These are phyloP conservation scores for Spiromastix sp. DNA, from an alignment of 2,329 filamentous ascomycete species.

Conservation along the genomic window DNA sequence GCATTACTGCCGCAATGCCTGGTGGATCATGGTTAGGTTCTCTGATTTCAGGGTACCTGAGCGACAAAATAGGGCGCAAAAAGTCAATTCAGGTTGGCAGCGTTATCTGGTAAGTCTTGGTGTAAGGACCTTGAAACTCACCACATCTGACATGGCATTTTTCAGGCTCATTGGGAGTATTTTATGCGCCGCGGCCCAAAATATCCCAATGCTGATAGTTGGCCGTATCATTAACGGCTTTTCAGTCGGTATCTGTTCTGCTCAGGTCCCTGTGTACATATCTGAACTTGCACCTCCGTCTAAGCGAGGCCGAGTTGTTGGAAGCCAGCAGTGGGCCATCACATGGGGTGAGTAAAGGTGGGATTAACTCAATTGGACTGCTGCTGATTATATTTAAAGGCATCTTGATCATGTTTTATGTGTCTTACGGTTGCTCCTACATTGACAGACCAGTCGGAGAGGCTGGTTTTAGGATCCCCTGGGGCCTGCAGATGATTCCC, in stretches of 20 bases:
- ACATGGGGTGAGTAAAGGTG: slow-evolving; percentile 26
- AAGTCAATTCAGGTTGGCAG: slow-evolving; percentile 30
- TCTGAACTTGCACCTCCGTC: slow-evolving; percentile 30
- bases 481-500: slow-evolving; percentile 54
- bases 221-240: slow-evolving; percentile 32
- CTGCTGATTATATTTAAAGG: too few species aligned
- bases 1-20: slow-evolving; percentile 60
- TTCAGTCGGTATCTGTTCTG: slow-evolving; percentile 30
- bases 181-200: slow-evolving; percentile 23
- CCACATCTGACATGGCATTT: slow-evolving; percentile 25
- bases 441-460: slow-evolving; percentile 22
- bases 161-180: slow-evolving; percentile 34
- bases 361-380: too few species aligned
- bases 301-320: slow-evolving; percentile 31
- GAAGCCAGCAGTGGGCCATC: slow-evolving; percentile 32
- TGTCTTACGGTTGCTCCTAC: slow-evolving; percentile 29
- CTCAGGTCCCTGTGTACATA: slow-evolving; percentile 31
- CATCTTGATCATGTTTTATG: slow-evolving; percentile 35
- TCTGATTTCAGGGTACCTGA: slow-evolving; percentile 24
- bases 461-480: slow-evolving; percentile 48
- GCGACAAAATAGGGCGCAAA: slow-evolving; percentile 28
- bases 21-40: slow-evolving; percentile 59
- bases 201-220: slow-evolving; percentile 21
- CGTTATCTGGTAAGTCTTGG: slow-evolving; percentile 21
- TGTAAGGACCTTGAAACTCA: slow-evolving; percentile 20